phyloP scores from a whole-genome alignment of 345 rosid genomes.

The Moricandia arvensis region DNA sequence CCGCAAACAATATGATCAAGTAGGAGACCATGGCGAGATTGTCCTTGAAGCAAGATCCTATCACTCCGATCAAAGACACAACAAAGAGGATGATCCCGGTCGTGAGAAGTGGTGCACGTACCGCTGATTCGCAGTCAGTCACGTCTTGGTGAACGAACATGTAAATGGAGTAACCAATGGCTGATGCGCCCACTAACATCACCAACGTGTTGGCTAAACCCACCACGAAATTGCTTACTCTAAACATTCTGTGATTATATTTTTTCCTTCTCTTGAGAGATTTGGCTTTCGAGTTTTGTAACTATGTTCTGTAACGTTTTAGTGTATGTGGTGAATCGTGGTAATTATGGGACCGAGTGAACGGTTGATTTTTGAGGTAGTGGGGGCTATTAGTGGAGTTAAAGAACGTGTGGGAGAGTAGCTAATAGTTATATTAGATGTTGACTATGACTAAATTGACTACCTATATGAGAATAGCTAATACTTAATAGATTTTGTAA shows the following conservation, averaged over 20 bases:
- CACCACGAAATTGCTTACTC: constrained; percentile 39
- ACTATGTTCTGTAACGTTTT: constrained; percentile 16
- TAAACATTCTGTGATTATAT: constrained; percentile 21
- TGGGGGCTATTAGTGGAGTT: constrained; percentile 22
- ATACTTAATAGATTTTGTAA: no score
- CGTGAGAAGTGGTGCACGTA: constrained; percentile 33
- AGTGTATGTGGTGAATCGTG: constrained; percentile 11
- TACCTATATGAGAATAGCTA: no score
- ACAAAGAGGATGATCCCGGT: constrained; percentile 32
- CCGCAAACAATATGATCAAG: constrained; percentile 27
- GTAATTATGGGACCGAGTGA: constrained; percentile 5
- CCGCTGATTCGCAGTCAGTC: constrained; percentile 28
- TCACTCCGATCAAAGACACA: constrained; percentile 32
- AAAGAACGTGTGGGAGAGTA: constrained; percentile 21
- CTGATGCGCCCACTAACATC: constrained; percentile 34
- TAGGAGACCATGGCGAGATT: constrained; percentile 31
- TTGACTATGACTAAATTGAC: constrained; percentile 8
- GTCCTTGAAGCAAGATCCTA: constrained; percentile 37
- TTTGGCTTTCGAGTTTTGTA: not conserved
- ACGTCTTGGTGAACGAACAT: constrained; percentile 34
- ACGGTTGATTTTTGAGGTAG: constrained; percentile 22
- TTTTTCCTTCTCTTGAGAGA: not conserved
- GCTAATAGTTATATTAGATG: constrained; percentile 10
- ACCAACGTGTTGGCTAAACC: constrained; percentile 38
- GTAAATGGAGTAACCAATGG: constrained; percentile 37